Percentiles rank a stretch among this genome's conserved stretches.
These are phyloP conservation scores for Rhodosporidiobolus sp. DNA, from an alignment of 768 basidiomycete genomes.

Conservation along the genomic window DNA sequence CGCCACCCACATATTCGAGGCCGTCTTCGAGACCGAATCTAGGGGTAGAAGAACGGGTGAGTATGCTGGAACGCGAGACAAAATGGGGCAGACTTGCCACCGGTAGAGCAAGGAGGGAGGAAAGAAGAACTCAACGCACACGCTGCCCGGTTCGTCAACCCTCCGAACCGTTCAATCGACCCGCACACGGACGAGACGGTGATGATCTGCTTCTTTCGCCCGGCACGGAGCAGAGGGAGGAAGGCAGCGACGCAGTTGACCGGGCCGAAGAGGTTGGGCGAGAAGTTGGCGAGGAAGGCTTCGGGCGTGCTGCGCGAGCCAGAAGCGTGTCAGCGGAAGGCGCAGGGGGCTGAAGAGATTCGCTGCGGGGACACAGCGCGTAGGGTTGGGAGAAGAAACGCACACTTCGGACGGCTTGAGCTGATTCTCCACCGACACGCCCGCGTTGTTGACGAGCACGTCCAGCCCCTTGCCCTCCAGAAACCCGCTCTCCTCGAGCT, in stretches of 20 bases:
- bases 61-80: too few species aligned
- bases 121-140: neutral
- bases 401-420: neutral
- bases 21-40: constrained; percentile 20
- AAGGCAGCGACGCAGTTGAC: constrained; percentile 51
- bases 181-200: constrained; percentile 4
- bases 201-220: constrained; percentile 17
- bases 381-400: neutral
- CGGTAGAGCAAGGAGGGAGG: neutral
- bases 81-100: too few species aligned
- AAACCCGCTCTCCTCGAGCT: constrained; percentile 25
- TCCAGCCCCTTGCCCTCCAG: constrained; percentile 14
- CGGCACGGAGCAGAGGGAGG: constrained; percentile 50
- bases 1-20: constrained; percentile 24
- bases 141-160: neutral
- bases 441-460: constrained; percentile 27
- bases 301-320: constrained; percentile 9
- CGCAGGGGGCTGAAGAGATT: neutral
- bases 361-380: too few species aligned
- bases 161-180: neutral
- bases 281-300: constrained; percentile 32
- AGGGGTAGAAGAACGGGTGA: too few species aligned
- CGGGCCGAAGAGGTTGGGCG: constrained; percentile 50
- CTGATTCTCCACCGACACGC: constrained; percentile 1
- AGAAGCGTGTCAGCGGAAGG: too few species aligned